Evolutionary conservation across 257 asterid species (phyloP), one percentile per base, ranked within the genome.

Genomic region (Apocynum venetum): DNA sequence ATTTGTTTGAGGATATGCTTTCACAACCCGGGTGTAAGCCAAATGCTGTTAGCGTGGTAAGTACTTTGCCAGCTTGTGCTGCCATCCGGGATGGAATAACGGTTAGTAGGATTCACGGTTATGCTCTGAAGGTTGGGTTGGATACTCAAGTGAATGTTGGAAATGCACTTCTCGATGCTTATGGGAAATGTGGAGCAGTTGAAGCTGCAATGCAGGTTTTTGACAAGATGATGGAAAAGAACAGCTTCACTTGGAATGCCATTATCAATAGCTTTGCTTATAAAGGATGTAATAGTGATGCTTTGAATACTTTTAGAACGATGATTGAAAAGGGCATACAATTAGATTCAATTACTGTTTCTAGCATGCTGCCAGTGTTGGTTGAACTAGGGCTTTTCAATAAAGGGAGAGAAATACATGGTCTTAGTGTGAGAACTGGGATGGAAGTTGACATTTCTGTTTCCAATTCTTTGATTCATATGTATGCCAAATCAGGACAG

Each of bases 191-290:
- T 81, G 84, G 92, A 74, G 72, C 82, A 36, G 77, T 83, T 52
- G 86, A 77, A 77, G 86, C 85, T 44, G 71, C 87, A 59, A 81
- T 67, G 51, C 79, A 68, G 73, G 85, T 83, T 66, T 92, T 92
- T 72, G 80, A 80, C 75, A 88, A 84, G 48, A 90, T 89, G 86
- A 80, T 31, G 10, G 90, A 88, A 80, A 88, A 79, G 83, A 89
- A 89, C 77, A 92, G 84, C 61, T 91, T 91, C 52, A 84, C 97
- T 36, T 92, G 95, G 95, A 92, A 90, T 85, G 80, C 94, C 41
- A 76, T 89, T 6, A 83, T 92, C 46, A 82, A 84, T 59, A 84
- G 82, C 70, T 87, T 89, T 71, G 86, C 91, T 11, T 80, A 68
- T 69, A 73, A 36, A 75, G 92, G 89, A 66, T 82, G 56, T 52